A percentile compares a stretch with the other conserved stretches of the same genome.
These are phyloP conservation scores for Chlorella sp. DNA, from an alignment of 139 green algal genomes.

Conservation along the genomic window DNA sequence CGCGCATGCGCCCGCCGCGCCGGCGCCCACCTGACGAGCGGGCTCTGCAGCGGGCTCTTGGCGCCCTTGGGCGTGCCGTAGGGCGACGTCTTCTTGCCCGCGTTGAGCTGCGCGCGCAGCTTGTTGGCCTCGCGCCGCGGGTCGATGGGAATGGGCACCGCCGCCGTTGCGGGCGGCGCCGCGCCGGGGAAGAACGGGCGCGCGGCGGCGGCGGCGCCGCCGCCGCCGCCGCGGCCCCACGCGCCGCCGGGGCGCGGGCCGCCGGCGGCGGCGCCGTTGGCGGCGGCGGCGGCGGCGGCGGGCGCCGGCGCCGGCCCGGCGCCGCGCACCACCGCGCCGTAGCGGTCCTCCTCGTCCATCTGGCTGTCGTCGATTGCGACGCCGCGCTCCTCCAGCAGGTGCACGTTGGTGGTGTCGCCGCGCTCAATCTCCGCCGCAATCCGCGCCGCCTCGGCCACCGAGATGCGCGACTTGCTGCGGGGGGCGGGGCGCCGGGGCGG, in stretches of 20 bases:
- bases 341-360: constrained; percentile 87
- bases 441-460: constrained; percentile 69
- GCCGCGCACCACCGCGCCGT: constrained; percentile 66
- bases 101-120: constrained; percentile 30
- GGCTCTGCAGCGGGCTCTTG: constrained; percentile 28
- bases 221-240: background rate
- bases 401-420: constrained; percentile 56
- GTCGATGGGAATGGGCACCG: constrained; percentile 34
- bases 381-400: constrained; percentile 84
- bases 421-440: constrained; percentile 85
- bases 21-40: constrained; percentile 32
- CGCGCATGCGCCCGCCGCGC: no score
- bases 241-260: background rate
- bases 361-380: constrained; percentile 60
- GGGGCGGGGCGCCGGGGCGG: no score
- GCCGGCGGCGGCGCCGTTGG: background rate
- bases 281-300: background rate
- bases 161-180: background rate
- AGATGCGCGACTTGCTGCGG: constrained; percentile 60
- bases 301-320: background rate
- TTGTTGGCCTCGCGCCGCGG: constrained; percentile 39
- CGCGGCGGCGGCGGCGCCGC: background rate
- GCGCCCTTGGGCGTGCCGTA: constrained; percentile 53
- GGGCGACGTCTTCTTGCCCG: constrained; percentile 40
- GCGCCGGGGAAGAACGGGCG: no score